Evolutionary conservation across 805 yeast genomes (phyloP).

Genomic region (Candida sonorensis): DNA sequence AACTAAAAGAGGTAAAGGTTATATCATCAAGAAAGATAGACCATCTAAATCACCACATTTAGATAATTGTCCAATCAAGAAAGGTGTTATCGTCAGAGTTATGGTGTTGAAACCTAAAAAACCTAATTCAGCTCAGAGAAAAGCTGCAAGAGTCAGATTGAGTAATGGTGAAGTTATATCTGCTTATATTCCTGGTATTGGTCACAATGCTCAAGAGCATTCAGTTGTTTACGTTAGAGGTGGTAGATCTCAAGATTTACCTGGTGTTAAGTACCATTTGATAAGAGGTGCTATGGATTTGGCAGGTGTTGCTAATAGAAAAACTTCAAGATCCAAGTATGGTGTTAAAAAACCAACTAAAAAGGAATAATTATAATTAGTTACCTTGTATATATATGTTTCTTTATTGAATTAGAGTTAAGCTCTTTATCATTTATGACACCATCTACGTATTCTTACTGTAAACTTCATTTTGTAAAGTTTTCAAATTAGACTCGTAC

Average conservation of each 20-base stretch:
- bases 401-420: conserved; percentile 1
- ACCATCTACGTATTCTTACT: no score
- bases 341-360: conserved; percentile 83
- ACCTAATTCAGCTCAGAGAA: conserved; percentile 97
- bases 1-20: conserved; percentile 57
- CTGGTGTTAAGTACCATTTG: conserved; percentile 94
- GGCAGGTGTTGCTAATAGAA: conserved; percentile 90
- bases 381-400: conserved; percentile 5
- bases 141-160: conserved; percentile 90
- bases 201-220: conserved; percentile 97
- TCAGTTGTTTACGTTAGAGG: conserved; percentile 94
- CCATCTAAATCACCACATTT: conserved; percentile 73
- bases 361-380: conserved; percentile 21
- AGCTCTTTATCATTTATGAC: no score
- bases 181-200: conserved; percentile 97
- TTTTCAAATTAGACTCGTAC: conserved; percentile 39
- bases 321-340: conserved; percentile 83
- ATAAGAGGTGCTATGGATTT: conserved; percentile 92
- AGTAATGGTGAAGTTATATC: conserved; percentile 84
- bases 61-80: conserved; percentile 73
- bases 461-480: conserved; percentile 36
- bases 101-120: conserved; percentile 96
- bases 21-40: conserved; percentile 30
- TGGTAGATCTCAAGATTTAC: conserved; percentile 97
- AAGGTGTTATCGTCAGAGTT: conserved; percentile 90